Conservation (phyloP, 306 rosid genomes). For the Abrus precatorius region DNA sequence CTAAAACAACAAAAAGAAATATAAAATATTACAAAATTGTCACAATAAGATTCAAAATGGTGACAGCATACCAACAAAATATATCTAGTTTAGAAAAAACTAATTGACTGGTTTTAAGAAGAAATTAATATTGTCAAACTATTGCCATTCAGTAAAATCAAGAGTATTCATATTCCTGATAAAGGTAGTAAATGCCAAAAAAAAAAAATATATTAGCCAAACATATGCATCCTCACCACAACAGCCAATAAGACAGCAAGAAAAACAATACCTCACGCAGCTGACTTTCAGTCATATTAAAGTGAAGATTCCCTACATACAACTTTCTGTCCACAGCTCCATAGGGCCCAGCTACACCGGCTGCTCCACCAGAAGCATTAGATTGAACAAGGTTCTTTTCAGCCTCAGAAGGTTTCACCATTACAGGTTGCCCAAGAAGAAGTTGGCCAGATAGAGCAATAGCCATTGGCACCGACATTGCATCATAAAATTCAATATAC, state of each 20-base stretch:
- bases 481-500: constrained; percentile 98
- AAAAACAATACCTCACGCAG: constrained; percentile 79
- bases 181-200: background rate
- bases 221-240: constrained; percentile 18
- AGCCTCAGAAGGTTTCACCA: constrained; percentile 99
- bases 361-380: constrained; percentile 72
- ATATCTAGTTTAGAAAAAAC: constrained; percentile 12
- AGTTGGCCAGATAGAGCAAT: constrained; percentile 97
- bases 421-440: constrained; percentile 95
- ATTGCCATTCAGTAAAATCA: constrained; percentile 21
- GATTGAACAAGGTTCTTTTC: constrained; percentile 99
- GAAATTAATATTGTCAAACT: constrained; percentile 23
- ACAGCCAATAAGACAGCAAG: constrained; percentile 18
- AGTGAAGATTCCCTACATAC: constrained; percentile 97
- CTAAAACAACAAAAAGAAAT: constrained; percentile 53
- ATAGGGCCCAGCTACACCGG: constrained; percentile 82
- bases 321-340: constrained; percentile 96
- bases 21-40: constrained; percentile 32
- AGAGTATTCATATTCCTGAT: background rate
- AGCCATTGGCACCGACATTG: constrained; percentile 99
- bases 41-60: constrained; percentile 16
- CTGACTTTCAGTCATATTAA: constrained; percentile 97
- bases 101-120: background rate
- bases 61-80: constrained; percentile 9
- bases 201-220: background rate